Conservation (phyloP, 1,139 yeast species). For the Protomyces arabidopsidicola region DNA sequence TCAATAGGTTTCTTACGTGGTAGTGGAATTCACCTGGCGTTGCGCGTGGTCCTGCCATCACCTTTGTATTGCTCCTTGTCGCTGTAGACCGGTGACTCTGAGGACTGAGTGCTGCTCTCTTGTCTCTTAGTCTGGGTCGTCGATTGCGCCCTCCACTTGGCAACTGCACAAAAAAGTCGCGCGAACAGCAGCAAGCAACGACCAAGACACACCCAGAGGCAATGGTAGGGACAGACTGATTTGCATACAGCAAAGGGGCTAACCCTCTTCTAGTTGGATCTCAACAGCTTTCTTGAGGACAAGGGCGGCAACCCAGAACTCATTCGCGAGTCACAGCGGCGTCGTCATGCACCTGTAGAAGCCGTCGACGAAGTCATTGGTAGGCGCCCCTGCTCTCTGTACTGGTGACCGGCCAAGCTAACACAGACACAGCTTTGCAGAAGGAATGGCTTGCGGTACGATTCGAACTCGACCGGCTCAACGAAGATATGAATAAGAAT, state of each 20-base stretch:
- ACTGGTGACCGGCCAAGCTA: background rate
- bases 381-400: conserved; percentile 41
- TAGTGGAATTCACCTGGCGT: conserved; percentile 22
- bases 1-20: background rate
- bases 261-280: conserved; percentile 18
- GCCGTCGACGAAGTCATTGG: conserved; percentile 88
- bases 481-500: conserved; percentile 77
- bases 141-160: background rate
- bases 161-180: background rate
- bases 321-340: conserved; percentile 81
- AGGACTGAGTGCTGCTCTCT: background rate
- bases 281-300: conserved; percentile 27
- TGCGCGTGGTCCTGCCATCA: conserved; percentile 8
- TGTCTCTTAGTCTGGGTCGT: background rate
- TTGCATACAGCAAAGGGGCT: background rate
- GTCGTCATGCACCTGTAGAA: conserved; percentile 93
- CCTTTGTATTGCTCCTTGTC: background rate
- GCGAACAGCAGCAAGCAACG: background rate
- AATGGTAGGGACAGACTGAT: background rate
- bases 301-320: conserved; percentile 63
- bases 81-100: background rate
- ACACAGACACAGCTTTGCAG: background rate
- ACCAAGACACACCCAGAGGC: background rate
- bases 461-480: conserved; percentile 83
- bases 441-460: conserved; percentile 38